Conservation (phyloP, 2,329 filamentous ascomycete genomes). For the Cladosporium sp. region DNA sequence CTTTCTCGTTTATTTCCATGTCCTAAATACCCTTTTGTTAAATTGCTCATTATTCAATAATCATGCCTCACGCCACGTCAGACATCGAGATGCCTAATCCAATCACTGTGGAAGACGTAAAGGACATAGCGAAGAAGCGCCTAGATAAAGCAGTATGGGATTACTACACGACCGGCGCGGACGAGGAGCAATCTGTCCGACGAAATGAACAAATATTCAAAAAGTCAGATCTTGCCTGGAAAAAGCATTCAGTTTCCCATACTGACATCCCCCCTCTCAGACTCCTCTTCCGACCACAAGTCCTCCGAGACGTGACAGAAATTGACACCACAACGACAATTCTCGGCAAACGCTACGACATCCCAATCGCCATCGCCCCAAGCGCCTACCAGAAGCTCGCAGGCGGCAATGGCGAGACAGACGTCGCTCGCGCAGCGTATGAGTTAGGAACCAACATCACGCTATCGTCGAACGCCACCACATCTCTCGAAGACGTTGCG, state of each 20-base stretch:
- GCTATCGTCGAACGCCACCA: conserved; percentile 36
- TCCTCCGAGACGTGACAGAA: conserved; percentile 20
- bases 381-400: conserved; percentile 29
- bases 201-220: conserved; percentile 11
- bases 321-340: conserved; percentile 22
- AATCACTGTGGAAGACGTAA: conserved; percentile 7
- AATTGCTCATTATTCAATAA: not conserved
- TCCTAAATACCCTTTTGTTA: too few species aligned
- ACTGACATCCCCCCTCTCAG: not conserved
- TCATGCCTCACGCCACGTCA: conserved; percentile 2
- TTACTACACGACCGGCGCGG: conserved; percentile 12
- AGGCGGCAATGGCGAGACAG: conserved; percentile 27
- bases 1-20: too few species aligned
- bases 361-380: conserved; percentile 31
- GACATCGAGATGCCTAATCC: conserved; percentile 5
- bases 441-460: conserved; percentile 25
- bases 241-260: not conserved
- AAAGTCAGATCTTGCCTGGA: not conserved
- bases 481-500: conserved; percentile 48
- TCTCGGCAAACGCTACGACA: conserved; percentile 17
- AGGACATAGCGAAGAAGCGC: conserved; percentile 7
- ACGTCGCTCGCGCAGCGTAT: conserved; percentile 25
- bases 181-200: conserved; percentile 7
- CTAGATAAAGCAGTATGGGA: conserved; percentile 9
- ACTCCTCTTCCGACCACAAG: conserved; percentile 20